Base-by-base conservation (phyloP, 75 land plant genomes). In the Cupressus sempervirens region DNA sequence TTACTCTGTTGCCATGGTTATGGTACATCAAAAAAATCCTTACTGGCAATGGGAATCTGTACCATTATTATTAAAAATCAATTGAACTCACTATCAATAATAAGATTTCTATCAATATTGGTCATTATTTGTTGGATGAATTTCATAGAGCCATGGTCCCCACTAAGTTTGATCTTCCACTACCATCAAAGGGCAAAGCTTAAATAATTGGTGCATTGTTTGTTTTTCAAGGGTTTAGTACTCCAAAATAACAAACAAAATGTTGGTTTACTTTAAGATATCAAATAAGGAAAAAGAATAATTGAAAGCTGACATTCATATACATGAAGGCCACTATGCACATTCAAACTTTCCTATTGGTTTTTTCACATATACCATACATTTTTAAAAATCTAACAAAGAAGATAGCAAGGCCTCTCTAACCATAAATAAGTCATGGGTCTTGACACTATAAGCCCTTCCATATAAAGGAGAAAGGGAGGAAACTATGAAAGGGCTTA, bases 341-440 rank as follows among this genome's bases (percentile, higher is more conserved):
- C 62, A 58, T 82, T 54, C 15, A 13, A 65, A 67, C 74, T 81
- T 86, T 83, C 86, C 83, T 32, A 34, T 74, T 83, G 53, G 34
- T 46, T 2, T 84, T 70, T 38, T 7, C 0, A 10, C 18, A 81
- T 86, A 10, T 41, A 82, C 75, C 75, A 58, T 58, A 5, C 16
- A 30, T 34, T 73, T 73, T 72, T 34, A 32, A 73, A 9, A 73
- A 15, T 13, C 29, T 34, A 15, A 30, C 34, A 11, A 73, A 30
- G 46, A 5, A 5, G 46, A 6, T 45, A 45, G 46, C 7, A 45
- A 7, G 46, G 46, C 3, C 5, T 5, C 46, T 45, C 1, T 45
- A 45, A 45, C 46, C 7, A 45, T 45, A 45, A 45, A 45, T 4
- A 45, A 45, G 46, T 45, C 46, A 45, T 7, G 3, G 46, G 3